A percentile compares a stretch with the other conserved stretches of the same genome.
Evolutionary conservation across 2,329 filamentous ascomycete species (phyloP).

Genomic region (Pseudogymnoascus sp.): DNA sequence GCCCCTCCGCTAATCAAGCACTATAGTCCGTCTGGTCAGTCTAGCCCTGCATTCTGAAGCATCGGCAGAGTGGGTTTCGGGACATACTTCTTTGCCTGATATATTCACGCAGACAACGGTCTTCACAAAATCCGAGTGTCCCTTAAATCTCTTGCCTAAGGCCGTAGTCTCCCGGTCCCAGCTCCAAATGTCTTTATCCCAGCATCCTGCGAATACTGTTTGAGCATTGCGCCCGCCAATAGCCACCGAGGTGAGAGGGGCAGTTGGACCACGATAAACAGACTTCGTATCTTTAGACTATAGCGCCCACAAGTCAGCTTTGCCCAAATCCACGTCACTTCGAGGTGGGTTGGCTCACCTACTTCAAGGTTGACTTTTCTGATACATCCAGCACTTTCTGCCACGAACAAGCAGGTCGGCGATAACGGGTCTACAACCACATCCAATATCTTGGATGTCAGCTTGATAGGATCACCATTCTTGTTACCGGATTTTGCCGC

Average conservation of each 20-base stretch:
- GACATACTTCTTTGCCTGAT: conserved; percentile 44
- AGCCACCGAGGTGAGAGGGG: conserved; percentile 71
- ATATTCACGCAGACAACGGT: conserved; percentile 57
- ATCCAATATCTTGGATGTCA: conserved; percentile 81
- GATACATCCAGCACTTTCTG: conserved; percentile 77
- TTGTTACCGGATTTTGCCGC: conserved; percentile 66
- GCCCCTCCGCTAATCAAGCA: conserved; percentile 64
- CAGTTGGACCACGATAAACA: conserved; percentile 63
- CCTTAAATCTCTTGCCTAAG: conserved; percentile 53
- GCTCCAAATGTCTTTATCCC: conserved; percentile 89
- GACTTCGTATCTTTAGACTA: conserved; percentile 36
- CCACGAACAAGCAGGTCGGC: conserved; percentile 58
- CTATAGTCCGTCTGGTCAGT: conserved; percentile 16
- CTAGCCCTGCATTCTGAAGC: not conserved
- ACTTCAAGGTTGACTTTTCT: conserved; percentile 69
- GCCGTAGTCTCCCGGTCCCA: conserved; percentile 59
- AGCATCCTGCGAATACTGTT: conserved; percentile 77
- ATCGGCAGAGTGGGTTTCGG: not conserved
- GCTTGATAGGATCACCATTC: conserved; percentile 68
- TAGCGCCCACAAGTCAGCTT: conserved; percentile 9
- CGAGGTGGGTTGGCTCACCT: conserved; percentile 34
- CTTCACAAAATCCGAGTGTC: conserved; percentile 90
- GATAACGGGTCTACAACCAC: conserved; percentile 58
- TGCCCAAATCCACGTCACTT: not conserved
- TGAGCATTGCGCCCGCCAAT: conserved; percentile 47